Evolutionary conservation across 2,329 filamentous ascomycete species (phyloP).

Genomic region (Cadophora sp.): DNA sequence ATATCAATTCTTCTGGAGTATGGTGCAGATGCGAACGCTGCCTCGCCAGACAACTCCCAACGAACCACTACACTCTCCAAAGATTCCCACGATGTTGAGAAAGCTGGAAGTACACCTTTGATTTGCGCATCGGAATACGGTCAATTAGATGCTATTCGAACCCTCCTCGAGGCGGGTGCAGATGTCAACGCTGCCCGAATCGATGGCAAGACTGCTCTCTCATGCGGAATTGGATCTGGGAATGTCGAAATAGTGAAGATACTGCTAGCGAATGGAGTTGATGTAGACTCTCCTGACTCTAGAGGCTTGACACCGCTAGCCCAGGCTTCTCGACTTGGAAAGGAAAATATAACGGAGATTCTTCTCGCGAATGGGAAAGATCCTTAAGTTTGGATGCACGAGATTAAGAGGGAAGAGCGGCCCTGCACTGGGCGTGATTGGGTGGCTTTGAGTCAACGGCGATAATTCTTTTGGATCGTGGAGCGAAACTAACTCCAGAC

Average conservation of each 20-base stretch:
- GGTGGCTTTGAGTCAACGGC: not conserved
- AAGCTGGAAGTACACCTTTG: not conserved
- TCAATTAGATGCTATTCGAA: not conserved
- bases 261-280: not conserved
- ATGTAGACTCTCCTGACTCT: not conserved
- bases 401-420: not conserved
- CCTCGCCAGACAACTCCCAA: not conserved
- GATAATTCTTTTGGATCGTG: not conserved
- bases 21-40: not conserved
- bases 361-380: not conserved
- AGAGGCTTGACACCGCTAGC: not conserved
- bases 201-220: constrained; percentile 1
- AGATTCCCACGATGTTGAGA: not conserved
- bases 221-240: not conserved
- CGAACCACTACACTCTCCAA: no score
- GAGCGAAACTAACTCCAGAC: not conserved
- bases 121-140: not conserved
- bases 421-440: not conserved
- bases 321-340: not conserved
- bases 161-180: not conserved
- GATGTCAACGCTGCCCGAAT: not conserved
- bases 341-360: not conserved
- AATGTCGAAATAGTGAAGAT: not conserved
- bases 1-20: no score
- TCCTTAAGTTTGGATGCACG: not conserved